Evolutionary conservation across 2,329 filamentous ascomycete species (phyloP).

Genomic region (Aotearoamyces nothofagi): DNA sequence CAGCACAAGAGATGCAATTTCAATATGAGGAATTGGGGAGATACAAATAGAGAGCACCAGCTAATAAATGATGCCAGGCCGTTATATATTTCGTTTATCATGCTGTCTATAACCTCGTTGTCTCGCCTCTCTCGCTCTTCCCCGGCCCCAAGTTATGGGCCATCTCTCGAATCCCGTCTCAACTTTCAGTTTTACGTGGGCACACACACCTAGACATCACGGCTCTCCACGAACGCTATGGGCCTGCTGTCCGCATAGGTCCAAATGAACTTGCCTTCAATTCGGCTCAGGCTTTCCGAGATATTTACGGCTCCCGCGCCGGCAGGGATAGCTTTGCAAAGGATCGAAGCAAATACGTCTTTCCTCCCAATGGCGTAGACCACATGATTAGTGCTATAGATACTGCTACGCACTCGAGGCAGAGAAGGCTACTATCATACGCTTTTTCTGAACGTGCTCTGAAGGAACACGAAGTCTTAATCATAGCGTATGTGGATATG

Average conservation of each 20-base stretch:
- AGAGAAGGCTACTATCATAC: conserved; percentile 17
- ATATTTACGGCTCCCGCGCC: conserved; percentile 13
- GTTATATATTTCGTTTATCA: too few species aligned
- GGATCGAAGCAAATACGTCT: conserved; percentile 16
- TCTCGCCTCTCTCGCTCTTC: too few species aligned
- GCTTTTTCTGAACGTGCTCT: conserved; percentile 19
- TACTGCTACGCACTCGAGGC: conserved; percentile 16
- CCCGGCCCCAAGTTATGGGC: too few species aligned
- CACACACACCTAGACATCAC: too few species aligned
- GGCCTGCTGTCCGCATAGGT: conserved; percentile 15
- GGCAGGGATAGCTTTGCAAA: conserved; percentile 12
- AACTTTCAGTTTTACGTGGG: too few species aligned
- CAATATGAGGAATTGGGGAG: too few species aligned
- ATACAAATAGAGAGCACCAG: too few species aligned
- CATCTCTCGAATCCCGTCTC: too few species aligned
- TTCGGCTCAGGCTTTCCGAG: conserved; percentile 11
- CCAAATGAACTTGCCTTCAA: conserved; percentile 18
- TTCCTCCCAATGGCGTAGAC: conserved; percentile 18
- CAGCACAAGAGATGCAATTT: too few species aligned
- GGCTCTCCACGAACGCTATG: too few species aligned
- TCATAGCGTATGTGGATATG: conserved; percentile 13
- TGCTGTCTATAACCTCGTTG: too few species aligned
- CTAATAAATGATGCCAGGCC: too few species aligned
- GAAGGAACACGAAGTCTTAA: conserved; percentile 15
- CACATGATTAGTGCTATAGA: conserved; percentile 17